Evolutionary conservation across 768 basidiomycete species (phyloP).

Genomic region (Tylopilus rubrobrunneus): DNA sequence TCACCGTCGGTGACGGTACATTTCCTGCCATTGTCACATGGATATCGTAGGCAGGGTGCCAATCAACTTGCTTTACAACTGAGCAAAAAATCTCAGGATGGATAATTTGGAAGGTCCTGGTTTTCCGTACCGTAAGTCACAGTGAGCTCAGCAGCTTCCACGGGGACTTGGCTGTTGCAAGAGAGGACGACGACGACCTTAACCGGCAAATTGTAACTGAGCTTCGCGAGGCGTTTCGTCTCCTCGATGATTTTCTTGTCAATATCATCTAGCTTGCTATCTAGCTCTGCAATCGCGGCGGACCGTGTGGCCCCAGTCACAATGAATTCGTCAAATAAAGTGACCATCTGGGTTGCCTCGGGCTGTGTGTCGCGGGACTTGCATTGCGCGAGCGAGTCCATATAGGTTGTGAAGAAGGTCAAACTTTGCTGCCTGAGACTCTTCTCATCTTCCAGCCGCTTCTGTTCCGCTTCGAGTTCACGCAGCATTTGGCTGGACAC

Average conservation of each 20-base stretch:
- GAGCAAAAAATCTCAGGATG: not conserved
- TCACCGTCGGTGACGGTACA: conserved; percentile 13
- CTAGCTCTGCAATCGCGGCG: conserved; percentile 14
- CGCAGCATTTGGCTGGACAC: conserved; percentile 1
- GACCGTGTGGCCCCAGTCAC: conserved; percentile 19
- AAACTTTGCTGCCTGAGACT: conserved; percentile 18
- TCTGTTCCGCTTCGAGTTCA: conserved; percentile 7
- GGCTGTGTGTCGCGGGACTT: conserved; percentile 7
- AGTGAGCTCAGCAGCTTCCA: conserved; percentile 13
- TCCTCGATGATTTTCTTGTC: conserved; percentile 11
- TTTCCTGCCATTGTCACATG: conserved; percentile 8
- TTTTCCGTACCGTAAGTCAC: conserved; percentile 18
- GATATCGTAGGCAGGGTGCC: conserved; percentile 21
- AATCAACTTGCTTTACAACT: conserved; percentile 16
- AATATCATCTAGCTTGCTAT: conserved; percentile 10
- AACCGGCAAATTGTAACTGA: not conserved
- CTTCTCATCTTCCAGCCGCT: conserved; percentile 16
- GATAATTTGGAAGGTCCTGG: too few relatives aligned
- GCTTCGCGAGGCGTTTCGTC: conserved; percentile 2
- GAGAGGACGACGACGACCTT: conserved; percentile 9
- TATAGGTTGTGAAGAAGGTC: conserved; percentile 24
- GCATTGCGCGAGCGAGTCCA: conserved; percentile 26
- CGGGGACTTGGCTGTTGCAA: not conserved
- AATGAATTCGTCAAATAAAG: conserved; percentile 22
- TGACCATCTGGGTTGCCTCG: conserved; percentile 16